Conservation (phyloP, 176 grass and related monocot genomes). For the Zoysia pacifica region DNA sequence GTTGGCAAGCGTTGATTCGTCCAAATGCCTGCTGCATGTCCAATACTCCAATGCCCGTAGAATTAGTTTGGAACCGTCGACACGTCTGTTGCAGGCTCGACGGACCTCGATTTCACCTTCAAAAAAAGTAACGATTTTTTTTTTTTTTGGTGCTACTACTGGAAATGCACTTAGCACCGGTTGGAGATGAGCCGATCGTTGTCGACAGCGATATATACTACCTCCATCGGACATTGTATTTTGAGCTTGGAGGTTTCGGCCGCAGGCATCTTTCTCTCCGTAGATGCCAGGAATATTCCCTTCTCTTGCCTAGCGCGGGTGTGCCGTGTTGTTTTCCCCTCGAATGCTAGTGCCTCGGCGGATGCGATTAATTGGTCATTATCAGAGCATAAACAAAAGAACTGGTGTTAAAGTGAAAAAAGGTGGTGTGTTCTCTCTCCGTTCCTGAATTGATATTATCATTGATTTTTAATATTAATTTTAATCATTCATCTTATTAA, state of each 20-base stretch:
- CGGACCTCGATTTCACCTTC: slow-evolving; percentile 32
- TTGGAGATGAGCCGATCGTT: slow-evolving; percentile 21
- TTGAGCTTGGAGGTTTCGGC: slow-evolving; percentile 35
- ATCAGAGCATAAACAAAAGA: slow-evolving; percentile 1
- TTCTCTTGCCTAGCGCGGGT: background rate
- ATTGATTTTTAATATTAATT: too few relatives aligned
- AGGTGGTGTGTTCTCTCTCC: background rate
- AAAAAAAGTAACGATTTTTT: background rate
- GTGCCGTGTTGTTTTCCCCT: slow-evolving; percentile 10
- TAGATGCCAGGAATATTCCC: slow-evolving; percentile 48
- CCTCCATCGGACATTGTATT: slow-evolving; percentile 14
- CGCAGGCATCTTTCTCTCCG: slow-evolving; percentile 32
- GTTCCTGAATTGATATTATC: too few relatives aligned
- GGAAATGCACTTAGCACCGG: background rate
- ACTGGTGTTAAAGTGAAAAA: background rate
- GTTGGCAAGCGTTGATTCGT: background rate
- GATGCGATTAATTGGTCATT: background rate
- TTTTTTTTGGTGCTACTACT: background rate
- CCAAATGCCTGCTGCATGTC: background rate
- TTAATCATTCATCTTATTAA: too few relatives aligned
- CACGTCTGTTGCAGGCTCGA: slow-evolving; percentile 8
- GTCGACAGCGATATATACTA: slow-evolving; percentile 28
- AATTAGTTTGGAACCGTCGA: slow-evolving; percentile 8
- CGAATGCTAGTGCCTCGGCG: background rate
- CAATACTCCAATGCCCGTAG: background rate